Base-by-base conservation (phyloP, 2,329 filamentous ascomycete genomes). In the Sordariomycetes sp. region DNA sequence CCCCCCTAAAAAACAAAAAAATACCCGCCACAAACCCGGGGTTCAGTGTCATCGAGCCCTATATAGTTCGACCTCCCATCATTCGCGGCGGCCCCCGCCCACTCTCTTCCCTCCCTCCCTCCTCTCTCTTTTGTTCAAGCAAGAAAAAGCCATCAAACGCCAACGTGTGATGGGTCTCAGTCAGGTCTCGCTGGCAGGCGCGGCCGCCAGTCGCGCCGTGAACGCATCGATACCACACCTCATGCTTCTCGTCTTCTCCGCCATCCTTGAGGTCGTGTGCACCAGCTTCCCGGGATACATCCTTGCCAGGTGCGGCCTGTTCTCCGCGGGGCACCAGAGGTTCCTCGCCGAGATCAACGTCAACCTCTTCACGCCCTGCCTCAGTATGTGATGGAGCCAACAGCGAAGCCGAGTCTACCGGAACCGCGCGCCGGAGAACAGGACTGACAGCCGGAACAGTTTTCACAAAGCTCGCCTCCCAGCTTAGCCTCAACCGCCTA, bases 271-370 rank as follows among this genome's bases (percentile, higher is more conserved):
- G 68, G 92, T 97, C 25, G 87, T 99, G 54, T 97, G 91, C 68
- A 91, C 99, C 69, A 92, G 88, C 69, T 73, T 96, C 63, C 94
- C 94, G 0, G 94, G 94, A 32, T 99, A 96, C 72, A 86, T 99
- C 61, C 84, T 96, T 57, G 94, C 94, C 13, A 79, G 87, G 45
- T 79, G 90, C 64, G 94, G 94, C 68, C 88, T 96, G 74, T 97
- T 99, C 71, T 90, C 95, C 71, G 90, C 89, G 61, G 90, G 96
- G 55, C 89, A 91, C 69, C 94, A 99, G 70, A 97, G 96, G 72
- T 95, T 99, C 67, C 78, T 96, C 55, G 92, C 94, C 57, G 96
- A 99, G 67, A 78, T 99, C 63, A 99, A 99, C 70, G 90, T 96
- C 59, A 89, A 88, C 74, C 79, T 99, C 50, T 99, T 99, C 72